phyloP scores from a whole-genome alignment of 2,329 filamentous ascomycete genomes.

The Ophiostoma himal-ulmi region DNA sequence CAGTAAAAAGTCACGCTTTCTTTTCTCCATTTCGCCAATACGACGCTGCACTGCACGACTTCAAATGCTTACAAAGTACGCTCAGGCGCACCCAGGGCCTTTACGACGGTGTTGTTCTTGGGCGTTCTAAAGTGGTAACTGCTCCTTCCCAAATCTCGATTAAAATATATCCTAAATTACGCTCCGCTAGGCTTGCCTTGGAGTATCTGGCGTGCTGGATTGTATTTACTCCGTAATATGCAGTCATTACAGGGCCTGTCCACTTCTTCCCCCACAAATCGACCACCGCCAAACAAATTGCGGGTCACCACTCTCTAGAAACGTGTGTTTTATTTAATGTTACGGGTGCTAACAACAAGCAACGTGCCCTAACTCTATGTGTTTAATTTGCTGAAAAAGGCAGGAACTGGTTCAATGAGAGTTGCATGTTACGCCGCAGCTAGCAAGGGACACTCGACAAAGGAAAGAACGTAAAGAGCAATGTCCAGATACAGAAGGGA shows the following conservation, averaged over 20 bases:
- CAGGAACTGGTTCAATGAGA: neutral
- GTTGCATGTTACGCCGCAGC: neutral
- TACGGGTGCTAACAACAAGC: neutral
- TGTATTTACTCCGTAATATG: neutral
- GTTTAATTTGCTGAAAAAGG: neutral
- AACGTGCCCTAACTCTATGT: neutral
- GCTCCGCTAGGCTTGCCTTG: neutral
- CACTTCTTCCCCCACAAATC: neutral
- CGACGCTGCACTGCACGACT: neutral
- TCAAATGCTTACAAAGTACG: neutral
- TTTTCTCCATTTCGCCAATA: neutral
- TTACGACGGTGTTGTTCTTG: neutral
- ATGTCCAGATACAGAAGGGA: neutral
- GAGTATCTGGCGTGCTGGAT: neutral
- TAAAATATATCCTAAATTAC: too few species aligned
- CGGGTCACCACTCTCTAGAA: neutral
- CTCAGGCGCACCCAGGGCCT: neutral
- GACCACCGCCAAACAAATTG: constrained; percentile 3
- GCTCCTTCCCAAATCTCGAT: too few species aligned
- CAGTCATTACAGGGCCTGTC: neutral
- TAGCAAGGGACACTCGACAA: neutral
- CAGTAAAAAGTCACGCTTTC: too few species aligned
- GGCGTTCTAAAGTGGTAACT: neutral
- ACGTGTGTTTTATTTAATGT: neutral
- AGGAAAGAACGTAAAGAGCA: neutral